phyloP scores from a whole-genome alignment of 306 rosid species.

The Lathyrus aphaca region DNA sequence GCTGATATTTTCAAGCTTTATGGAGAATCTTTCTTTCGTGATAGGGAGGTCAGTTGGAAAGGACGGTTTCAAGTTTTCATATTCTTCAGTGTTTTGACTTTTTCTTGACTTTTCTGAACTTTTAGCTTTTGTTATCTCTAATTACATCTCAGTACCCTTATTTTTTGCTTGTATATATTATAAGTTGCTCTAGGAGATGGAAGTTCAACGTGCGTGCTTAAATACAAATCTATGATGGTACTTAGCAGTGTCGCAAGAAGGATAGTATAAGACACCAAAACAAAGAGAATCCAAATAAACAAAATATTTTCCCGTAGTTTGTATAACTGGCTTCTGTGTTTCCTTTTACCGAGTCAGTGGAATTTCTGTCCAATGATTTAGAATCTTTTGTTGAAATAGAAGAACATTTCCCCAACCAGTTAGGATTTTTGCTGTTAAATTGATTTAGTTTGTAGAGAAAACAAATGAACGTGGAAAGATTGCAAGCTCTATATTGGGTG shows the following conservation, averaged over 20 bases:
- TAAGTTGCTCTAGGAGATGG: slow-evolving; percentile 1
- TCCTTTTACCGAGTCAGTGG: background rate
- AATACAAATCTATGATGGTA: slow-evolving; percentile 21
- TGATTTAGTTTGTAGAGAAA: slow-evolving; percentile 16
- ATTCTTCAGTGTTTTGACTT: slow-evolving; percentile 14
- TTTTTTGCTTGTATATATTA: slow-evolving; percentile 19
- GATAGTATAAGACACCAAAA: background rate
- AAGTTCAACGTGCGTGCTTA: background rate
- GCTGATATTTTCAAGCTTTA: slow-evolving; percentile 81
- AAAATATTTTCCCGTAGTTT: slow-evolving; percentile 5
- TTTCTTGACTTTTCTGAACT: slow-evolving; percentile 29
- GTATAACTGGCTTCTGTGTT: background rate
- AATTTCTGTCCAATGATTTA: background rate
- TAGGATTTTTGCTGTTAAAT: slow-evolving; percentile 6
- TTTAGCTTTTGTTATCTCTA: slow-evolving; percentile 18
- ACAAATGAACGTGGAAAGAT: slow-evolving; percentile 10
- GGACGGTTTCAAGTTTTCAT: slow-evolving; percentile 25
- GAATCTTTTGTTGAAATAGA: slow-evolving; percentile 10
- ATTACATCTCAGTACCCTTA: slow-evolving; percentile 11
- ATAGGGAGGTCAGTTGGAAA: slow-evolving; percentile 76
- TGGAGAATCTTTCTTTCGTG: slow-evolving; percentile 86
- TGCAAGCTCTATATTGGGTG: slow-evolving; percentile 3
- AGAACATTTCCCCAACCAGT: background rate
- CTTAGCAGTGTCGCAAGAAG: background rate
- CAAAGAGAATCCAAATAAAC: slow-evolving; percentile 2